Evolutionary conservation across 768 basidiomycete genomes (phyloP), one percentile per base, ranked within the genome.

Genomic region (Lentinula boryana): DNA sequence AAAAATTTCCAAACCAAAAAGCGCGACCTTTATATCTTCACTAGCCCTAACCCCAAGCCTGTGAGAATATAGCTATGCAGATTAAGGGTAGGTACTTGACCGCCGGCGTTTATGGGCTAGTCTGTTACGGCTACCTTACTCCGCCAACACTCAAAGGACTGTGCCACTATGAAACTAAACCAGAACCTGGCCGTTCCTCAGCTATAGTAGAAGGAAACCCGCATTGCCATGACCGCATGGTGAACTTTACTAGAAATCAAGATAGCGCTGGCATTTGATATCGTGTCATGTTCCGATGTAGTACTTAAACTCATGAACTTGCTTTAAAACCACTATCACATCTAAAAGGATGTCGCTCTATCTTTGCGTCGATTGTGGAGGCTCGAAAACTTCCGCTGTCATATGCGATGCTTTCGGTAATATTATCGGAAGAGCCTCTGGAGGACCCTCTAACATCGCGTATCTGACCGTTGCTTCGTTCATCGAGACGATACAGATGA

Each of bases 291-390:
- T 7, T 51, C 50, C 50, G 50, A 27, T 15, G 50, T 32, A 35
- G 50, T 32, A 31, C n/a, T 51, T 32, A 33, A 51, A 51, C 31
- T 35, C 50, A 33, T 32, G 31, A 16, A 35, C 38, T 55, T 55
- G 51, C 36, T 33, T 52, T 31, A 18, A 31, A 60, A 48, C 44
- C 35, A 48, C 48, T 9, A 59, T n/a, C 44, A 36, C 16, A 18
- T 13, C 32, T 35, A 12, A 5, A 21, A 60, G 40, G 32, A 84
- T 85, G 83, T 74, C 85, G 10, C 74, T 90, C 66, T 89, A 83
- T 68, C 85, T 94, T 64, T 93, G 88, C 68, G 87, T 90, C 63
- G 92, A 94, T 72, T 93, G 92, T 63, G 93, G 93, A 33, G 93
- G 91, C 21, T 91, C 91, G 48, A 96, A 95, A 76, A 94, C 94